These are phyloP conservation scores for Phanerodontia chrysosporium DNA, from an alignment of 768 basidiomycete species.

Conservation along the genomic window DNA sequence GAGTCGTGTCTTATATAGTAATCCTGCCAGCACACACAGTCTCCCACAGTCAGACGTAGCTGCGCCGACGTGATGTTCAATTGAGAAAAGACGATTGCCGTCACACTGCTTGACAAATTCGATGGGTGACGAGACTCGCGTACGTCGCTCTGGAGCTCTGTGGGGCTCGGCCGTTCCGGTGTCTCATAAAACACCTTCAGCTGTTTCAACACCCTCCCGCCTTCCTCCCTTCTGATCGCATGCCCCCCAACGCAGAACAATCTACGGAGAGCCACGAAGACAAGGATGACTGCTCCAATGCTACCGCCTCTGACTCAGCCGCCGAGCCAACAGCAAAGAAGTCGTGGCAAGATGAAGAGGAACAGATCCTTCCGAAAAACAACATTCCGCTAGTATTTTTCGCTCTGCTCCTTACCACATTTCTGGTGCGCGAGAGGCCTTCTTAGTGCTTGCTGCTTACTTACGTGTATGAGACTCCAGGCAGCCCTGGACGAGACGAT, in stretches of 20 bases:
- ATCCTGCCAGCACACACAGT: background rate
- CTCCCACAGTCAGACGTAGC: background rate
- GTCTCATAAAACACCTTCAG: background rate
- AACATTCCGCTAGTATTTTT: conserved; percentile 1
- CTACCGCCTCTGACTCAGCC: background rate
- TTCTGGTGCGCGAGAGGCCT: background rate
- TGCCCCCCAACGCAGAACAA: background rate
- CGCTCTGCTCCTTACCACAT: background rate
- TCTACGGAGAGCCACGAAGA: background rate
- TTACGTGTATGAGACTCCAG: no score
- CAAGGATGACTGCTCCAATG: background rate
- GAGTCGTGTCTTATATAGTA: background rate
- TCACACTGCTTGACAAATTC: background rate
- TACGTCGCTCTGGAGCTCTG: background rate
- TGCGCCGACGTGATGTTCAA: background rate
- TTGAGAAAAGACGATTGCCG: no score
- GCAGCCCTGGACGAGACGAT: background rate
- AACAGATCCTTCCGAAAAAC: conserved; percentile 3
- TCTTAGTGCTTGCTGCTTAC: no score
- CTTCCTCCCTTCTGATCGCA: background rate
- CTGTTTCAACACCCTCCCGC: background rate
- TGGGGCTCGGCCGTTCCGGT: background rate
- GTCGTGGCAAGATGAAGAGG: background rate
- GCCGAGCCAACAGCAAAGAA: background rate
- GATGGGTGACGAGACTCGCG: background rate